These are phyloP conservation scores for Fraxinus sp. DNA, from an alignment of 305 asterid genomes.

Conservation along the genomic window DNA sequence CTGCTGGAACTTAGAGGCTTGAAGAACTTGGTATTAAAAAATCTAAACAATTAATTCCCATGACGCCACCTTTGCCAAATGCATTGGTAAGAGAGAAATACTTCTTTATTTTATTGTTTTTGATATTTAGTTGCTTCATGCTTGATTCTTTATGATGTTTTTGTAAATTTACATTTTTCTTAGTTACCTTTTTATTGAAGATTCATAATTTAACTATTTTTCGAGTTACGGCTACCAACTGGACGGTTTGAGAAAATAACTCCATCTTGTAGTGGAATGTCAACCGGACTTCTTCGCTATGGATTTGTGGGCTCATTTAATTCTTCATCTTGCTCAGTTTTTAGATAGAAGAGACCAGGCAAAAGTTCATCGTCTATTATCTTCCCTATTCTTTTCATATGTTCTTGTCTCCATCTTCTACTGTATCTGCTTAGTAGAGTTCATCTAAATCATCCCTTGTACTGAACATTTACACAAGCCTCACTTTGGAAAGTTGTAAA, in stretches of 20 bases:
- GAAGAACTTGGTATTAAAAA: conserved; percentile 83
- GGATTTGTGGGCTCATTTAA: too few relatives aligned
- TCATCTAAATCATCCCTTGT: background rate
- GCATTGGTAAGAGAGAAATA: conserved; percentile 49
- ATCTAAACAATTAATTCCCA: conserved; percentile 75
- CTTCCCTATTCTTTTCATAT: background rate
- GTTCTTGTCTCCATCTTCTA: background rate
- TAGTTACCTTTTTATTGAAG: too few relatives aligned
- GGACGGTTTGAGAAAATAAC: too few relatives aligned
- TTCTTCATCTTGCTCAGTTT: too few relatives aligned
- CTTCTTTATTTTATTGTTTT: background rate
- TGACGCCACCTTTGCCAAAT: conserved; percentile 70
- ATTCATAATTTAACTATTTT: too few relatives aligned
- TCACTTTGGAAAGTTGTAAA: background rate
- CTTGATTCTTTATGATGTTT: too few relatives aligned
- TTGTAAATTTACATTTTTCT: too few relatives aligned
- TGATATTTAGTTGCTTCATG: conserved; percentile 1
- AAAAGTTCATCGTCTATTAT: background rate
- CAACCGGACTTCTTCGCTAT: too few relatives aligned
- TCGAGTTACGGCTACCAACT: too few relatives aligned
- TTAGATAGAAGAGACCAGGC: too few relatives aligned
- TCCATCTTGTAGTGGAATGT: too few relatives aligned
- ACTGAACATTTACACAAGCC: background rate
- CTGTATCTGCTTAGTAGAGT: background rate
- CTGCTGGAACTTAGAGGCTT: conserved; percentile 65